Evolutionary conservation across 352 stramenopile genomes (phyloP), one percentile per base, ranked within the genome.

Genomic region (Phytophthora boehmeriae): DNA sequence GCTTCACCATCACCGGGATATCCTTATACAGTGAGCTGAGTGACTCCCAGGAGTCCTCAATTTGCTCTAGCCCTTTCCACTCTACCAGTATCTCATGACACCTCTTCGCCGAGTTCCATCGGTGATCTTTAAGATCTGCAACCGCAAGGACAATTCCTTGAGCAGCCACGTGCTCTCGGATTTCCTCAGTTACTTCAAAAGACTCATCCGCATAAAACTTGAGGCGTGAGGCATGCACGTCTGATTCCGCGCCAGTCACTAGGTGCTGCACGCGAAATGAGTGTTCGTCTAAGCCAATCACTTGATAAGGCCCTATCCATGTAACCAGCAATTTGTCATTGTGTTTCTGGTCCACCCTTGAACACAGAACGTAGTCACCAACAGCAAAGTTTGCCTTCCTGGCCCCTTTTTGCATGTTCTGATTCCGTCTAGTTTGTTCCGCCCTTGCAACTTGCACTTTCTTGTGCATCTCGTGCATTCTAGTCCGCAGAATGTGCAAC

Each of bases 181-280:
- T 45, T 45, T 78, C 62, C 39, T 76, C 49, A 17, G 68, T 70
- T 16, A 71, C 43, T 19, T 76, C 30, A n/a, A 49, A 75, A 17
- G 46, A 44, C 4, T 23, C 42, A 63, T 78, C 61, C 10, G 47
- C 47, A 14, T 76, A 77, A 27, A 77, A 63, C 45, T 78, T 80
- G 2, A 79, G 11, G 14, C 53, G 54, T 30, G 63, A 76, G 2
- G 54, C 14, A 20, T 80, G 63, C 2, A 76, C 67, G 34, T 78
- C 60, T 25, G 38, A 48, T 42, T 62, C 36, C 5, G 54, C 65
- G 4, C 47, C 52, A 17, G 67, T 69, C n/a, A n/a, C n/a, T n/a
- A n/a, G n/a, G n/a, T n/a, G n/a, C n/a, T n/a, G n/a, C n/a, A n/a
- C n/a, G n/a, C 42, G 35, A 45, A 66, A 74, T 1, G 46, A 68